phyloP scores from a whole-genome alignment of 768 basidiomycete genomes.

The Mycena sanguinolenta region DNA sequence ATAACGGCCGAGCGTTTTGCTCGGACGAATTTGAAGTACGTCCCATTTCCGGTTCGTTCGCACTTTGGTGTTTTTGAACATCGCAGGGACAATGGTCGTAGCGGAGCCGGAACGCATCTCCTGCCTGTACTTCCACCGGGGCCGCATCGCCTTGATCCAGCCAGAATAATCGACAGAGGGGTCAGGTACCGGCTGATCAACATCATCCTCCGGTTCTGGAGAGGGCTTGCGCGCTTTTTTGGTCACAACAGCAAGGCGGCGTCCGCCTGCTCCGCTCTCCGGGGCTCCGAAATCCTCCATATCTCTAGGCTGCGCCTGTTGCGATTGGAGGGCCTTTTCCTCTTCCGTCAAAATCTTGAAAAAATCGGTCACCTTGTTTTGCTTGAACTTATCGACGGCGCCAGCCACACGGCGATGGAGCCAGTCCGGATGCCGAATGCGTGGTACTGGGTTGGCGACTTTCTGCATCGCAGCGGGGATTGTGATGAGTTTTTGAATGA shows the following conservation, averaged over 20 bases:
- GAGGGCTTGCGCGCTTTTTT: slow-evolving; percentile 61
- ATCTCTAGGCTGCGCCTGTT: slow-evolving; percentile 56
- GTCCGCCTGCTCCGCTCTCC: slow-evolving; percentile 43
- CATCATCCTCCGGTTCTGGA: slow-evolving; percentile 54
- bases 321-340: slow-evolving; percentile 38
- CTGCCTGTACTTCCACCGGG: slow-evolving; percentile 78
- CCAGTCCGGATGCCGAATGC: slow-evolving; percentile 98
- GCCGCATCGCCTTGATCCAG: slow-evolving; percentile 84
- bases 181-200: slow-evolving; percentile 67
- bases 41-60: slow-evolving; percentile 87
- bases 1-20: slow-evolving; percentile 83
- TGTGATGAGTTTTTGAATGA: slow-evolving; percentile 98
- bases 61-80: slow-evolving; percentile 77
- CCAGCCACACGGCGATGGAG: slow-evolving; percentile 90
- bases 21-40: slow-evolving; percentile 89
- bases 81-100: slow-evolving; percentile 69
- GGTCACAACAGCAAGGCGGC: slow-evolving; percentile 67
- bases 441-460: slow-evolving; percentile 94
- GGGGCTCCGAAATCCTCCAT: slow-evolving; percentile 70
- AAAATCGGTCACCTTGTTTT: slow-evolving; percentile 97
- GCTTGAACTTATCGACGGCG: slow-evolving; percentile 95
- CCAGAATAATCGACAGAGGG: slow-evolving; percentile 74
- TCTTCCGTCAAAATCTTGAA: slow-evolving; percentile 66
- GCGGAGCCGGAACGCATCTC: slow-evolving; percentile 60
- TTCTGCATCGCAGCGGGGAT: slow-evolving; percentile 99